Evolutionary conservation across 441 rosid genomes (phyloP).

Genomic region (Erysimum pusillum): DNA sequence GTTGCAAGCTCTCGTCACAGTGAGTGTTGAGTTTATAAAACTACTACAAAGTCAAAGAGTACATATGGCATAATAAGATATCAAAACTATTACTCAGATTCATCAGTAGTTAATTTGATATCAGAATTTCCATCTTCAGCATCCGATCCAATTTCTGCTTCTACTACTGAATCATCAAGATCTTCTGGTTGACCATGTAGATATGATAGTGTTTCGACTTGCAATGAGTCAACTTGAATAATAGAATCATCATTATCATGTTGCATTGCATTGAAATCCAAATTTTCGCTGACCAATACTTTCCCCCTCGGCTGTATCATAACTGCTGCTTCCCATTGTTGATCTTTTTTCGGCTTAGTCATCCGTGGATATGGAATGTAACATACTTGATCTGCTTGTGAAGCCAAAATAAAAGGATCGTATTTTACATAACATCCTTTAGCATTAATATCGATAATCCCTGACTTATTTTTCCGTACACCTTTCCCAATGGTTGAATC

Average conservation of each 20-base stretch:
- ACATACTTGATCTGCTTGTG: not conserved
- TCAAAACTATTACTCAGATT: not conserved
- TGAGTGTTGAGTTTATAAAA: too few species aligned
- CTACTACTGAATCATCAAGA: not conserved
- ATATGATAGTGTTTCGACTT: not conserved
- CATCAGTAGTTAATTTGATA: not conserved
- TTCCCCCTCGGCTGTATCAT: not conserved
- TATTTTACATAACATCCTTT: not conserved
- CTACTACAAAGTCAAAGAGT: too few species aligned
- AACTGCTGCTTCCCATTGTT: not conserved
- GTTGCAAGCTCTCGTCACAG: too few species aligned
- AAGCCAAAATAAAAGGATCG: conserved; percentile 1
- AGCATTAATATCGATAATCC: not conserved
- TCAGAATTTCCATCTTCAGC: not conserved
- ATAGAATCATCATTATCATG: not conserved
- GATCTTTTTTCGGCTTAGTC: not conserved
- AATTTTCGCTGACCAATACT: not conserved
- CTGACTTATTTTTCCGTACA: not conserved
- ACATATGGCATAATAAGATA: too few species aligned
- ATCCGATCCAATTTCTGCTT: not conserved
- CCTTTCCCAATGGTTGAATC: conserved; percentile 1
- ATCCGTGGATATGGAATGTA: not conserved
- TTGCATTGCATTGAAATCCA: conserved; percentile 5
- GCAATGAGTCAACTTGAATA: not conserved
- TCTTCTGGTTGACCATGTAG: not conserved